phyloP scores from a whole-genome alignment of 306 rosid genomes.

The Lathyrus oleraceus region DNA sequence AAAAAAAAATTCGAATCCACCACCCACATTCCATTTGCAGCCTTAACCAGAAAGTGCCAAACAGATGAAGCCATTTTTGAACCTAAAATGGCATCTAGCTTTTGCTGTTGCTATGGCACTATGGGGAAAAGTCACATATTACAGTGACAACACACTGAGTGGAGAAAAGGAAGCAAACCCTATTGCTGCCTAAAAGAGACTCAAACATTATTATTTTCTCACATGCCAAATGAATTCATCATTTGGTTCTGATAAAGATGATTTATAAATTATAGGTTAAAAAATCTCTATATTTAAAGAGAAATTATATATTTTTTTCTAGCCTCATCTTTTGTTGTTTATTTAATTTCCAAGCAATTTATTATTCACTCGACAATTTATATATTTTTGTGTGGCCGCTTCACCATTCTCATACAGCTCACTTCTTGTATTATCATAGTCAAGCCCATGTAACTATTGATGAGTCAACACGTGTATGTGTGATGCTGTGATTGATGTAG shows the following conservation, averaged over 20 bases:
- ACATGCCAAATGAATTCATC: conserved; percentile 42
- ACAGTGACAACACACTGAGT: conserved; percentile 52
- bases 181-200: conserved; percentile 43
- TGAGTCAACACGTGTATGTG: conserved; percentile 22
- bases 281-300: neutral
- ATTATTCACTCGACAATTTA: conserved; percentile 25
- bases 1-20: too few species aligned
- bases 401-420: conserved; percentile 38
- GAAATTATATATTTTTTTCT: neutral
- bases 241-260: neutral
- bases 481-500: neutral
- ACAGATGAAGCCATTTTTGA: conserved; percentile 20
- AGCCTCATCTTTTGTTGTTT: neutral
- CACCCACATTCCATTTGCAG: conserved; percentile 42
- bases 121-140: conserved; percentile 39
- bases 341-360: conserved; percentile 33
- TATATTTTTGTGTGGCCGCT: conserved; percentile 16
- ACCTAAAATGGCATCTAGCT: conserved; percentile 28
- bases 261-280: neutral
- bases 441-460: conserved; percentile 21
- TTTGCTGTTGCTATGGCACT: conserved; percentile 26
- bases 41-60: conserved; percentile 42
- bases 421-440: conserved; percentile 24
- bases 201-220: conserved; percentile 39
- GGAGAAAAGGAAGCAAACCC: conserved; percentile 45